Evolutionary conservation across 208 protist species (phyloP).

Genomic region (Crithidia acanthocephali): DNA sequence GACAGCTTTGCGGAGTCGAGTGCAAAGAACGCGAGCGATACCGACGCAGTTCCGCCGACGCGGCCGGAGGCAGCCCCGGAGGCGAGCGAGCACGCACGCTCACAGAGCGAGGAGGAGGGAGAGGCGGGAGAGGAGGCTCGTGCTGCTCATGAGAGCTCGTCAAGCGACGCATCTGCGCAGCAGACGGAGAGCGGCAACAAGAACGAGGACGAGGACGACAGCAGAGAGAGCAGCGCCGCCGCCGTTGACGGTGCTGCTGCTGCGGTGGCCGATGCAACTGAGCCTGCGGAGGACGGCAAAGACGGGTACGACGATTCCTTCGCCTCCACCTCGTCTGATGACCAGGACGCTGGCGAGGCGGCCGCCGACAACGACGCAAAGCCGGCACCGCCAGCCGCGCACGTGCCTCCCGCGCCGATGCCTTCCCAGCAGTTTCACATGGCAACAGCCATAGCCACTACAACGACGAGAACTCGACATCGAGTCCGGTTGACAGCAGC

Average conservation of each 20-base stretch:
- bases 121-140: neutral
- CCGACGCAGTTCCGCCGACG: neutral
- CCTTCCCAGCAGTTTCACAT: neutral
- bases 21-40: neutral
- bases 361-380: neutral
- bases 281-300: neutral
- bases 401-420: neutral
- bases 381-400: neutral
- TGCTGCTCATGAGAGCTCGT: neutral
- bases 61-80: neutral
- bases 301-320: conserved; percentile 5
- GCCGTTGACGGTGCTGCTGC: too few species aligned
- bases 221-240: neutral
- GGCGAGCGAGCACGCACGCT: too few species aligned
- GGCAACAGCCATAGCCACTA: neutral
- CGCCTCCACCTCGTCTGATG: neutral
- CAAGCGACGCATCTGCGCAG: neutral
- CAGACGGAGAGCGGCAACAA: neutral
- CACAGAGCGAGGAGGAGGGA: neutral
- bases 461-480: neutral
- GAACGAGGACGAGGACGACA: neutral
- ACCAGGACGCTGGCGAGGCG: neutral
- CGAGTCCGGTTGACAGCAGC: neutral
- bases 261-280: too few species aligned
- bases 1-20: neutral